These are phyloP conservation scores for Colletotrichum sp. DNA, from an alignment of 2,329 filamentous ascomycete species.

Conservation along the genomic window DNA sequence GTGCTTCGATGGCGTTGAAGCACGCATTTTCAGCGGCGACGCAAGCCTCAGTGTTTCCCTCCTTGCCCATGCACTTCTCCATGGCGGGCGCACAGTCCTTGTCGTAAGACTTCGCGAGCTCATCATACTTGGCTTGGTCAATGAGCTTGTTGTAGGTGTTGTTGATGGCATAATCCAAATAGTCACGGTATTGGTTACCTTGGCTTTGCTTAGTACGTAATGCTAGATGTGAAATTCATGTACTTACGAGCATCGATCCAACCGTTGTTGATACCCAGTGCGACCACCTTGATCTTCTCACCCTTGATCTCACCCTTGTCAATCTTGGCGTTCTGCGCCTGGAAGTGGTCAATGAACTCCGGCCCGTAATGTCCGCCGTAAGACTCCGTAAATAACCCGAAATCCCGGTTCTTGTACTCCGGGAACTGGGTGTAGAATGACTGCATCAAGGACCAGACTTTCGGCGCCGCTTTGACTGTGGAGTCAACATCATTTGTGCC, in stretches of 20 bases:
- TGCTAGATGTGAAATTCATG: too few species aligned
- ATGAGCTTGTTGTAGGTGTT: constrained; percentile 41
- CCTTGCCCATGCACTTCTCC: constrained; percentile 21
- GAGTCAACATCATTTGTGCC: constrained; percentile 36
- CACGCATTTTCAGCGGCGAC: constrained; percentile 29
- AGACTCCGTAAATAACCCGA: constrained; percentile 58
- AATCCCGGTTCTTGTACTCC: constrained; percentile 63
- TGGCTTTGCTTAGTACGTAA: too few species aligned
- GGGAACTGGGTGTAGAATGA: constrained; percentile 69
- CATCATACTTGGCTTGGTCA: constrained; percentile 15
- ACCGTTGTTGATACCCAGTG: constrained; percentile 63
- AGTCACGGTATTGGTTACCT: constrained; percentile 42
- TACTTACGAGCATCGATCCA: constrained; percentile 50
- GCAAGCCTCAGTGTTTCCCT: constrained; percentile 30
- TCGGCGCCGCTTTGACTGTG: constrained; percentile 50
- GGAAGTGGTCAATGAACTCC: constrained; percentile 59
- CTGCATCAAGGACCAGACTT: constrained; percentile 63
- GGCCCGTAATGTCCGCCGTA: constrained; percentile 67
- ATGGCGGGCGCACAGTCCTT: constrained; percentile 26
- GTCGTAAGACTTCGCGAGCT: constrained; percentile 20
- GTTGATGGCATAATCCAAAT: constrained; percentile 49
- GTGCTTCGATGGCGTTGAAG: constrained; percentile 28
- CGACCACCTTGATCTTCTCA: constrained; percentile 52
- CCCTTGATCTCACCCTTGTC: constrained; percentile 42
- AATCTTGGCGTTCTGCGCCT: constrained; percentile 62